Conservation (phyloP, 2,329 filamentous ascomycete species). For the Paracoccidioides brasiliensis region DNA sequence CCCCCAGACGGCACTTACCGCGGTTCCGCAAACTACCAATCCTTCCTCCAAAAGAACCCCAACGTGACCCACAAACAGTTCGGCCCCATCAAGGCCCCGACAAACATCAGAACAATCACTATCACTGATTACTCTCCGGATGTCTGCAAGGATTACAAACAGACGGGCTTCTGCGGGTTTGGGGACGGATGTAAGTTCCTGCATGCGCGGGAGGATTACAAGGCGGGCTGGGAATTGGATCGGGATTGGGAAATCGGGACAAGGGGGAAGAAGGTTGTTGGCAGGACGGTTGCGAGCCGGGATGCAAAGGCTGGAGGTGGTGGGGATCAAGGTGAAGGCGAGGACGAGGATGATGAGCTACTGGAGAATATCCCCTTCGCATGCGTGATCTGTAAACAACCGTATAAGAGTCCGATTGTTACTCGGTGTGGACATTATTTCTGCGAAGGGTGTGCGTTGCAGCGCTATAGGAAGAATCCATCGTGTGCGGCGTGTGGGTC, state of each 20-base stretch:
- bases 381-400: constrained; percentile 70
- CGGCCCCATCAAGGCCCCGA: constrained; percentile 72
- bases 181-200: constrained; percentile 67
- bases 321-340: constrained; percentile 35
- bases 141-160: constrained; percentile 89
- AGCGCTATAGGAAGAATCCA: constrained; percentile 75
- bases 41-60: constrained; percentile 69
- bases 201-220: constrained; percentile 51
- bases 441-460: constrained; percentile 78
- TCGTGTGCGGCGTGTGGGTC: constrained; percentile 74
- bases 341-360: constrained; percentile 54
- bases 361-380: constrained; percentile 78
- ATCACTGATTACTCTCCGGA: constrained; percentile 84
- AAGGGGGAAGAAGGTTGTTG: constrained; percentile 36
- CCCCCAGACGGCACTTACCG: constrained; percentile 58
- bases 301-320: constrained; percentile 29
- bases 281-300: constrained; percentile 37
- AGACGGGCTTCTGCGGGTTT: constrained; percentile 58
- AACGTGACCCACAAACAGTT: constrained; percentile 57
- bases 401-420: constrained; percentile 67
- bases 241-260: constrained; percentile 80
- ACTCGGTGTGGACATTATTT: constrained; percentile 96
- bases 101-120: constrained; percentile 82
- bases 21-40: constrained; percentile 57
- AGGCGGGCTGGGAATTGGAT: constrained; percentile 92